Percentiles rank a stretch among this genome's conserved stretches.
Evolutionary conservation across 495 filamentous ascomycete genomes (phyloP).

Genomic region (Xylaria acuta): DNA sequence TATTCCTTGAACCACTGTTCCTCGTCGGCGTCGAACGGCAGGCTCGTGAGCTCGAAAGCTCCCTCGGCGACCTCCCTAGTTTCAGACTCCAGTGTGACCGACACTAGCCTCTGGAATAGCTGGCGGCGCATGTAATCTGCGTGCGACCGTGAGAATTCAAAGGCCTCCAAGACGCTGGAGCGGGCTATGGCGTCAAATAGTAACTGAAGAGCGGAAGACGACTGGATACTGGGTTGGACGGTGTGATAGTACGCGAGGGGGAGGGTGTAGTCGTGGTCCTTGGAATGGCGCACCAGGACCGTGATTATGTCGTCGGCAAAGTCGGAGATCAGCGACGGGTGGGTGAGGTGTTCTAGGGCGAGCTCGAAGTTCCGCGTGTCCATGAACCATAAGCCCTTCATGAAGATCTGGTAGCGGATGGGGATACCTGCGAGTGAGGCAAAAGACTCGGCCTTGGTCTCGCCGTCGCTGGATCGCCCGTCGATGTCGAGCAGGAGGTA

Average conservation of each 20-base stretch:
- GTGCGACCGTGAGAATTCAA: conserved; percentile 72
- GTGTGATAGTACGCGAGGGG: conserved; percentile 79
- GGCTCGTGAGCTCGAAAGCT: conserved; percentile 71
- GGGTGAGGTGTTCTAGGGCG: conserved; percentile 73
- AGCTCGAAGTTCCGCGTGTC: conserved; percentile 72
- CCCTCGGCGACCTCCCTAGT: conserved; percentile 58
- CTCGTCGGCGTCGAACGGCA: conserved; percentile 72
- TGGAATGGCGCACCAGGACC: conserved; percentile 66
- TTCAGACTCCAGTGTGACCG: conserved; percentile 60
- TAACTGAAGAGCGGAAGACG: conserved; percentile 61
- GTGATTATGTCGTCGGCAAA: conserved; percentile 82
- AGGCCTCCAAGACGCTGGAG: conserved; percentile 72
- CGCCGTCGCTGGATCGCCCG: conserved; percentile 48
- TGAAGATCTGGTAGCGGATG: conserved; percentile 72
- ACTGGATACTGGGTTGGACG: conserved; percentile 68
- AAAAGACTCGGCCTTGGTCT: conserved; percentile 60
- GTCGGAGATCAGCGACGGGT: conserved; percentile 76
- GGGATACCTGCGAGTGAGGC: conserved; percentile 60
- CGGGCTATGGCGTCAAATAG: conserved; percentile 71
- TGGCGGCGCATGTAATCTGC: conserved; percentile 63
- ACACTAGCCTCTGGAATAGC: conserved; percentile 72
- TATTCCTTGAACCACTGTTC: conserved; percentile 75
- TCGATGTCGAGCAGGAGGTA: conserved; percentile 81
- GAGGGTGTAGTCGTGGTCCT: conserved; percentile 66
- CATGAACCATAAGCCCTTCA: conserved; percentile 82